These are phyloP conservation scores for Cyclanthera cordifolia DNA, from an alignment of 306 rosid species.

Conservation along the genomic window DNA sequence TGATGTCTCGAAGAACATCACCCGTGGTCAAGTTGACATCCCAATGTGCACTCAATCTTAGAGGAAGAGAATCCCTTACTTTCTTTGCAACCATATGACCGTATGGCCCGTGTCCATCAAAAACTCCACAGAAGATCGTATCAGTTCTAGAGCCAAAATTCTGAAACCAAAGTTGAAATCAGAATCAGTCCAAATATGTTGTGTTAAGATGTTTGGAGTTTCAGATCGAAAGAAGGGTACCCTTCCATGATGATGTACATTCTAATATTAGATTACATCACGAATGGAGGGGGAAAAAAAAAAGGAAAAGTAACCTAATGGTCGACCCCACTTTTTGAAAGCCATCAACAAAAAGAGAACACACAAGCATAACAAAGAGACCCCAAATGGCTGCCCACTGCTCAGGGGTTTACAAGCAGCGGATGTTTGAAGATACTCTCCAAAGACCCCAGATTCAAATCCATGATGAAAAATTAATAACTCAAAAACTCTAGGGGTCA, in stretches of 20 bases:
- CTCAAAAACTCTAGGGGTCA: background rate
- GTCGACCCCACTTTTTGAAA: background rate
- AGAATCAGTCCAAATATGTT: background rate
- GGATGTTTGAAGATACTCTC: background rate
- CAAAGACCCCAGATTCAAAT: background rate
- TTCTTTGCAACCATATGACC: constrained; percentile 98
- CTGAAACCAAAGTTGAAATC: constrained; percentile 31
- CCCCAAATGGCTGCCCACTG: background rate
- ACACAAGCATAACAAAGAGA: background rate
- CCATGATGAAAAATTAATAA: background rate
- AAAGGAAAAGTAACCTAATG: background rate
- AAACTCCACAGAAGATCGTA: constrained; percentile 90
- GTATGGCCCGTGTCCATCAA: constrained; percentile 94
- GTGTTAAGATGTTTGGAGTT: background rate
- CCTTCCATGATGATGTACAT: background rate
- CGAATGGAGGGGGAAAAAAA: background rate
- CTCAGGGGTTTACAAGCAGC: background rate
- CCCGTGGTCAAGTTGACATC: constrained; percentile 44
- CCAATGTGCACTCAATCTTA: constrained; percentile 80
- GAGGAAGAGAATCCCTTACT: constrained; percentile 96
- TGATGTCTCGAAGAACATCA: constrained; percentile 61
- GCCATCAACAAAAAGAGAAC: background rate
- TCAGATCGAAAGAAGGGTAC: background rate
- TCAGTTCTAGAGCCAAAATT: constrained; percentile 73
- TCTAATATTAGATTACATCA: background rate